These are phyloP conservation scores for Starmerella floricola DNA, from an alignment of 805 yeast genomes.

Conservation along the genomic window DNA sequence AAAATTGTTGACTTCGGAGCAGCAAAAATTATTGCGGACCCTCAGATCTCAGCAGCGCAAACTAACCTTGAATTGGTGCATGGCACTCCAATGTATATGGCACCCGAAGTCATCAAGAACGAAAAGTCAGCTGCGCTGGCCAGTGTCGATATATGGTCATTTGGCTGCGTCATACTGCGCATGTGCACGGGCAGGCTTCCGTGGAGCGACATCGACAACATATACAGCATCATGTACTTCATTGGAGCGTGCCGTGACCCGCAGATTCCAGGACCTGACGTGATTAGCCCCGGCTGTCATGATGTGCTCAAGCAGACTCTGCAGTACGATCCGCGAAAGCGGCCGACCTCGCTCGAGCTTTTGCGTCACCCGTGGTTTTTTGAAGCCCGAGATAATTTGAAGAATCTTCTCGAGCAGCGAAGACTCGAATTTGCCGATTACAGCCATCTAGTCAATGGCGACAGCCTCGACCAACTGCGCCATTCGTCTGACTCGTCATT, in stretches of 20 bases:
- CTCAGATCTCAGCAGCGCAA: conserved; percentile 25
- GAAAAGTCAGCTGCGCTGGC: conserved; percentile 33
- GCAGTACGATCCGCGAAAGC: conserved; percentile 65
- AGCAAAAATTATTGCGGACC: conserved; percentile 59
- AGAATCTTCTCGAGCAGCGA: background rate
- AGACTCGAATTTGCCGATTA: too few relatives aligned
- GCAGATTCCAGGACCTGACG: conserved; percentile 65
- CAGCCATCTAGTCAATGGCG: too few relatives aligned
- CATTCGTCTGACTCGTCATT: too few relatives aligned
- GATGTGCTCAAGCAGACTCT: conserved; percentile 63
- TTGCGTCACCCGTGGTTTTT: conserved; percentile 34
- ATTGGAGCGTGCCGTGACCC: conserved; percentile 94
- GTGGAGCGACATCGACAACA: conserved; percentile 92
- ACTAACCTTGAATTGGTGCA: conserved; percentile 36
- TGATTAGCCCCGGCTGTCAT: conserved; percentile 61
- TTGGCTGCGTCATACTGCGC: conserved; percentile 90
- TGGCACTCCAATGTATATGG: conserved; percentile 99
- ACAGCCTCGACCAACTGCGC: too few relatives aligned
- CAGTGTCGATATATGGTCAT: conserved; percentile 89
- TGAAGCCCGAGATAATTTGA: conserved; percentile 16
- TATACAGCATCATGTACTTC: conserved; percentile 97
- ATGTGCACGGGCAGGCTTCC: conserved; percentile 96
- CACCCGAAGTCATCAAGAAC: conserved; percentile 92
- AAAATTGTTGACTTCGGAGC: conserved; percentile 98
- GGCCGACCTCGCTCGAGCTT: conserved; percentile 76